A percentile compares a stretch with the other conserved stretches of the same genome.
Conservation (phyloP, 1,284 basidiomycete species). For the Marasmius fiardii region DNA sequence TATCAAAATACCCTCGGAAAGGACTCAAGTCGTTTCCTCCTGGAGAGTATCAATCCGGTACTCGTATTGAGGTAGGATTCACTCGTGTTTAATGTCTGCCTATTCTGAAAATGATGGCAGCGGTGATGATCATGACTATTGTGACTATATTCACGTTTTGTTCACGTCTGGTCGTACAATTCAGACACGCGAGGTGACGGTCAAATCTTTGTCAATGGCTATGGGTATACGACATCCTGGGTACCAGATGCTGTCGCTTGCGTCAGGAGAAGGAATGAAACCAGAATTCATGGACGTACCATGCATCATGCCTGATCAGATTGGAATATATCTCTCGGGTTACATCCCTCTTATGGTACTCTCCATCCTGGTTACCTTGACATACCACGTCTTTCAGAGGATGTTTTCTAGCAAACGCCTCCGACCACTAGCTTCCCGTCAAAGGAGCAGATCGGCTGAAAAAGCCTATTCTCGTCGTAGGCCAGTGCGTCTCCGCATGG, state of each 20-base stretch:
- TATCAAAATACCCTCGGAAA: constrained; percentile 82
- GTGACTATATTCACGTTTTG: constrained; percentile 64
- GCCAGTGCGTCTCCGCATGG: not conserved
- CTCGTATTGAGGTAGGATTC: constrained; percentile 66
- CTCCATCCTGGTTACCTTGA: constrained; percentile 38
- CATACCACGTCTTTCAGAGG: constrained; percentile 24
- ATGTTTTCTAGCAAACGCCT: constrained; percentile 8
- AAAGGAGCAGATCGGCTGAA: constrained; percentile 1
- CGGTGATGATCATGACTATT: constrained; percentile 89
- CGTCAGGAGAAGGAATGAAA: constrained; percentile 34
- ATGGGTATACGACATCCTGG: constrained; percentile 77
- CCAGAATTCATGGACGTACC: constrained; percentile 46
- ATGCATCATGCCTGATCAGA: constrained; percentile 71
- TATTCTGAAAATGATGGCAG: constrained; percentile 32
- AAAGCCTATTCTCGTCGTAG: not conserved
- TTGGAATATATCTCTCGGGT: constrained; percentile 44
- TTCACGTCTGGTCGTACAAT: constrained; percentile 22
- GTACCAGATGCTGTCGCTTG: constrained; percentile 80
- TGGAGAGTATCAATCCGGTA: constrained; percentile 62
- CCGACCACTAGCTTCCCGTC: not conserved
- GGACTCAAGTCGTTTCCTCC: constrained; percentile 67
- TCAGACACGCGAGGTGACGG: constrained; percentile 65
- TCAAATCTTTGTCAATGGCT: constrained; percentile 83
- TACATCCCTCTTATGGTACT: constrained; percentile 37
- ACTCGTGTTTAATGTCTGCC: constrained; percentile 3